phyloP scores from a whole-genome alignment of 192 early-diverging fungal species.

The Linnemannia exigua region DNA sequence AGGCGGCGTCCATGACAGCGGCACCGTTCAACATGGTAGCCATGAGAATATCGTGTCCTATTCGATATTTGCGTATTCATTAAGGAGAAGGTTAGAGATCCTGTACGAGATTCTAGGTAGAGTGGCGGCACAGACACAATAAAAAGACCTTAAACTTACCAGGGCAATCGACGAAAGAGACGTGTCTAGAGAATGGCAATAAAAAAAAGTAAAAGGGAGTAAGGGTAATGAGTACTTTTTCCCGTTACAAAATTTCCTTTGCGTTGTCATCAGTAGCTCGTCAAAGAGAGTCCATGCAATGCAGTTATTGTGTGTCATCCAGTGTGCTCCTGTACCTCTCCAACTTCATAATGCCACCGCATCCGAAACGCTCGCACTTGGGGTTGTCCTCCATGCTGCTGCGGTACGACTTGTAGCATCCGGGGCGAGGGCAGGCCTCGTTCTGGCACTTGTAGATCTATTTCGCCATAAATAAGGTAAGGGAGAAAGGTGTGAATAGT shows the following conservation, averaged over 20 bases:
- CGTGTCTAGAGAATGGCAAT: conserved; percentile 72
- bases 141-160: conserved; percentile 60
- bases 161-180: conserved; percentile 99
- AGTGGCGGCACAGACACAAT: background rate
- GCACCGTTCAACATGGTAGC: conserved; percentile 99
- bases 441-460: conserved; percentile 98
- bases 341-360: conserved; percentile 88
- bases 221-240: background rate
- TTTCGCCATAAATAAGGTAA: background rate
- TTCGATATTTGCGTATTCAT: background rate
- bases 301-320: background rate
- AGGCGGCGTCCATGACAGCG: conserved; percentile 98
- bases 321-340: conserved; percentile 63
- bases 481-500: background rate
- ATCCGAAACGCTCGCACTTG: conserved; percentile 89
- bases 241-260: background rate
- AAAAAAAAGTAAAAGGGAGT: background rate
- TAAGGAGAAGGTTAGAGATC: background rate
- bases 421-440: conserved; percentile 93
- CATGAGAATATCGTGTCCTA: conserved; percentile 98
- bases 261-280: background rate
- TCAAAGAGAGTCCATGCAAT: background rate
- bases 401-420: conserved; percentile 93
- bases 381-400: conserved; percentile 89
- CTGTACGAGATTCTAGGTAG: background rate